phyloP scores from a whole-genome alignment of 805 yeast genomes.

The Kazachstania bromeliacearum region DNA sequence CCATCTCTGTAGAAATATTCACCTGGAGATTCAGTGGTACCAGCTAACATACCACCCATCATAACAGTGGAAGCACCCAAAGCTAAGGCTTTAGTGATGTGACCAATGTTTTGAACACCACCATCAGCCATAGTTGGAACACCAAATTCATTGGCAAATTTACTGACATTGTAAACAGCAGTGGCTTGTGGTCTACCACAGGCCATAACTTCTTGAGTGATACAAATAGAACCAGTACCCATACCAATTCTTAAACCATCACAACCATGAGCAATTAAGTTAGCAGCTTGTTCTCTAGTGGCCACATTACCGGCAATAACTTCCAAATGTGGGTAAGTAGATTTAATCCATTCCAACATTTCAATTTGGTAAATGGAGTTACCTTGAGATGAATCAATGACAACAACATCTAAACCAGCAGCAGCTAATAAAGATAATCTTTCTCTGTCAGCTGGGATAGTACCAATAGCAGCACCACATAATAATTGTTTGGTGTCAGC shows the following conservation, averaged over 20 bases:
- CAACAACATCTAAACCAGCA: constrained; percentile 95
- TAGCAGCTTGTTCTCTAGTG: constrained; percentile 97
- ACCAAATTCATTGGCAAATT: constrained; percentile 91
- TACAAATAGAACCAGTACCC: constrained; percentile 99
- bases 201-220: constrained; percentile 99
- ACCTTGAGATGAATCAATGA: constrained; percentile 95
- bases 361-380: constrained; percentile 90
- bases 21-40: constrained; percentile 98
- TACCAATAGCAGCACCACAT: constrained; percentile 98
- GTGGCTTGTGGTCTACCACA: constrained; percentile 99
- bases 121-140: constrained; percentile 99
- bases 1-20: constrained; percentile 97
- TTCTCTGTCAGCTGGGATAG: constrained; percentile 77
- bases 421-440: constrained; percentile 79
- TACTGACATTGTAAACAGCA: constrained; percentile 89
- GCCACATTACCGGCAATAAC: constrained; percentile 98
- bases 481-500: constrained; percentile 87
- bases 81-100: constrained; percentile 92
- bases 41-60: constrained; percentile 99
- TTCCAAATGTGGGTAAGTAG: constrained; percentile 66
- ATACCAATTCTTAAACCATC: constrained; percentile 98
- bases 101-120: constrained; percentile 98
- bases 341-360: constrained; percentile 87
- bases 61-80: constrained; percentile 94
- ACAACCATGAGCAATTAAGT: constrained; percentile 88